Evolutionary conservation across 208 protist species (phyloP).

Genomic region (Acanthamoeba sp.): DNA sequence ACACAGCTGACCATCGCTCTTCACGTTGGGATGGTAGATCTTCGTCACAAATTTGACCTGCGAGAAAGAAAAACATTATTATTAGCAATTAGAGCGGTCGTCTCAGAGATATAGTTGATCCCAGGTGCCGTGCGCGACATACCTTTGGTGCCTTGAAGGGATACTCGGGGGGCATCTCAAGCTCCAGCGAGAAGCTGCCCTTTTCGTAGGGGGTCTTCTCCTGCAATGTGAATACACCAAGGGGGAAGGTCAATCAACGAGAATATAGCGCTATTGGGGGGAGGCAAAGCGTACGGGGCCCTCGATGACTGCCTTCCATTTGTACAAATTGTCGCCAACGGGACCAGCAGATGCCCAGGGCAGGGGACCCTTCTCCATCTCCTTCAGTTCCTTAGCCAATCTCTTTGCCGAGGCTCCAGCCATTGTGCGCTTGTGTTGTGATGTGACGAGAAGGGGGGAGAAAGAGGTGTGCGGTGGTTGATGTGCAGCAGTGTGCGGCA

Average conservation of each 20-base stretch:
- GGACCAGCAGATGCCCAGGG: conserved; percentile 49
- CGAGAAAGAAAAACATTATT: background rate
- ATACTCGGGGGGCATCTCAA: conserved; percentile 83
- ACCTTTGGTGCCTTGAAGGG: conserved; percentile 83
- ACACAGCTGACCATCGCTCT: conserved; percentile 80
- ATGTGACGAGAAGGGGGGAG: background rate
- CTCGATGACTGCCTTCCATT: conserved; percentile 56
- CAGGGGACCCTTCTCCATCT: conserved; percentile 65
- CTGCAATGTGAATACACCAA: background rate
- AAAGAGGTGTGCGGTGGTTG: background rate
- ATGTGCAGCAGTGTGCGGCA: background rate
- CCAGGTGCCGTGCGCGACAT: no score
- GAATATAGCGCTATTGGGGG: background rate
- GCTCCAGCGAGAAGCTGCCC: conserved; percentile 81
- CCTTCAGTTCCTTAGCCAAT: conserved; percentile 61
- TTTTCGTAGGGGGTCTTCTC: conserved; percentile 82
- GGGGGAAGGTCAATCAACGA: background rate
- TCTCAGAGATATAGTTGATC: no score
- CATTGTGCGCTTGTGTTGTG: background rate
- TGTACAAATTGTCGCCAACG: conserved; percentile 52
- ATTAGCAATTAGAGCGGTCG: no score
- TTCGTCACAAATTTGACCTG: conserved; percentile 31
- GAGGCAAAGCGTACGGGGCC: conserved; percentile 9
- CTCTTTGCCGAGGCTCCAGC: conserved; percentile 59
- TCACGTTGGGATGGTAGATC: conserved; percentile 71